Base-by-base conservation (phyloP, 2,329 filamentous ascomycete genomes). In the Aureobasidium subglaciale region DNA sequence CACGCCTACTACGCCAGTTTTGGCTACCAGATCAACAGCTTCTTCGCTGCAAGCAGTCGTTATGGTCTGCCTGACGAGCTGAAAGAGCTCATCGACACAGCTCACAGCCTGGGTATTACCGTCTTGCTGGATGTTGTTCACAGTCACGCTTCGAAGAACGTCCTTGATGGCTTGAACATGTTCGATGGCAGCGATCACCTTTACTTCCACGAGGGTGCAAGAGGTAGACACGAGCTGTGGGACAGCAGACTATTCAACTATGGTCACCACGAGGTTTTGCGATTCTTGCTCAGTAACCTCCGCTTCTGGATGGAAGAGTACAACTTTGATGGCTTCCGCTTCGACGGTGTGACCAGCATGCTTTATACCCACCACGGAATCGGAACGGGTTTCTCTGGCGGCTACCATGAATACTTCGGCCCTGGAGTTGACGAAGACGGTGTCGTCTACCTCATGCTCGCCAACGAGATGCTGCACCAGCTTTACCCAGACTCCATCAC, bases 221-320 rank as follows among this genome's bases (percentile, higher is more conserved):
- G 87, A 70, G 93, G 93, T 25, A 82, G 83, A 53, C 93, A 99
- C 68, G 90, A 96, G 38, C 79, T 95, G 50, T 99, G 93, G 93
- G 93, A 97, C 68, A 96, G 90, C 71, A 83, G 93, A 58, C 75
- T 99, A 56, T 99, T 99, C 79, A 99, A 99, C 76, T 99, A 97
- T 68, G 92, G 91, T 27, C 83, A 83, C 65, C 90, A 97, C 65
- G 93, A 99, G 69, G 93, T 99, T 20, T 71, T 97, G 68, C 83
- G 93, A n/a, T 99, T 99, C 73, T 76, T 99, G 42, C 78, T 99
- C 24, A 96, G 91, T 70, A 99, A 99, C 69, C 74, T 99, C 57
- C 83, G 92, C 22, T 99, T 96, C 76, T 99, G 93, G 91, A 97
- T 99, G 91, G 92, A 97, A 56, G 91, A 96, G 73, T 99, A 96